Evolutionary conservation across 257 asterid genomes (phyloP), one percentile per base, ranked within the genome.

Genomic region (Handroanthus guayacan): DNA sequence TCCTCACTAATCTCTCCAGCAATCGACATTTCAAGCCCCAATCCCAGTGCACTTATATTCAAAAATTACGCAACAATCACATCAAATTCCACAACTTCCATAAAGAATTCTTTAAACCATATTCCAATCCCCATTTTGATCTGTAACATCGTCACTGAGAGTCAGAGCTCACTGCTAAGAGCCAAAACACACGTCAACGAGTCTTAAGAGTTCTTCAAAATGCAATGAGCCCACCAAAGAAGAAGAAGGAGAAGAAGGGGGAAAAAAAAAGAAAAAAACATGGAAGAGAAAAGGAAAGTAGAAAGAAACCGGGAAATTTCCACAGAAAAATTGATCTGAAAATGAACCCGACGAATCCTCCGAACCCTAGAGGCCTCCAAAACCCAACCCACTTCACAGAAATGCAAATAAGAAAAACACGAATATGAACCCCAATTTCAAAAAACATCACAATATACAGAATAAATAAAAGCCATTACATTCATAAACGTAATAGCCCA

Each of bases 1-100:
- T 51, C 67, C 54, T 39, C 31, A 60, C 50, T 13, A 25, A 25
- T 57, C 64, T 71, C 36, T 14, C 34, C 16, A 12, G 9, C 10
- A 58, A 44, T 55, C 44, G 65, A 54, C 48, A 62, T 38, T 44
- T 58, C 14, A 12, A 76, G 34, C 62, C 73, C 66, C 58, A 64
- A 60, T 67, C 38, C 73, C 43, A 41, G 36, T 10, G 16, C 17
- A 38, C 56, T 62, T 56, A 43, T 45, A 64, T 41, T 31, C 57
- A 36, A 75, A 73, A 45, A 20, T 20, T 14, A 41, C 31, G 34
- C 56, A 14, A 56, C 14, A 74, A 44, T 10, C 57, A 60, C 58
- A 69, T 61, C 68, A 62, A 79, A 55, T 54, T 64, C 25, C 18
- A 45, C 63, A 12, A 64, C 39, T 6, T 52, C 41, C 69, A 68